Conservation (phyloP, 2,329 filamentous ascomycete species). For the Penicillium decumbens region DNA sequence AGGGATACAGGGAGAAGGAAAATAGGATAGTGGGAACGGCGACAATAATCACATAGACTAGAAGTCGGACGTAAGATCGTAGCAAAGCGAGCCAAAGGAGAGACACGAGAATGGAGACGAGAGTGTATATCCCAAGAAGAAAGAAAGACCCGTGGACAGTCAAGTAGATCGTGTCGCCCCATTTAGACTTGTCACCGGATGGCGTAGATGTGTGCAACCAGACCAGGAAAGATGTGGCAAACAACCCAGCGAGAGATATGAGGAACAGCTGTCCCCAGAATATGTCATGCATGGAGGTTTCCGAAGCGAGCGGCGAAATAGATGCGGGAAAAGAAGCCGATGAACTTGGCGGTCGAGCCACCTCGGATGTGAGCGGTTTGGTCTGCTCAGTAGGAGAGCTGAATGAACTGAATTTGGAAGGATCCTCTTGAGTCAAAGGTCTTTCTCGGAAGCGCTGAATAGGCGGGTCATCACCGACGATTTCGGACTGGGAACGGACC, state of each 20-base stretch:
- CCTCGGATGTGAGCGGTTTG: slow-evolving; percentile 45
- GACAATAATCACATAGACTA: slow-evolving; percentile 75
- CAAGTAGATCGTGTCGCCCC: slow-evolving; percentile 92
- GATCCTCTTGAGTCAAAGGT: slow-evolving; percentile 37
- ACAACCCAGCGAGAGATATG: slow-evolving; percentile 74
- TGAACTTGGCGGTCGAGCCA: slow-evolving; percentile 47
- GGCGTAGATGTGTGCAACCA: slow-evolving; percentile 81
- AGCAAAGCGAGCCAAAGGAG: slow-evolving; percentile 85
- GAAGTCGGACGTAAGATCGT: slow-evolving; percentile 77
- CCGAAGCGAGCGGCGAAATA: slow-evolving; percentile 56
- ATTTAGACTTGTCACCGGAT: slow-evolving; percentile 57
- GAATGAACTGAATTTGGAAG: slow-evolving; percentile 36
- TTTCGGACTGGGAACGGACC: slow-evolving; percentile 39
- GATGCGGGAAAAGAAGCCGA: slow-evolving; percentile 53
- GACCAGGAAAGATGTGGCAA: slow-evolving; percentile 84
- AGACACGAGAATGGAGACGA: slow-evolving; percentile 84
- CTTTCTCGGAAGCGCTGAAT: slow-evolving; percentile 53
- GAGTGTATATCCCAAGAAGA: slow-evolving; percentile 82
- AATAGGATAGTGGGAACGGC: slow-evolving; percentile 81
- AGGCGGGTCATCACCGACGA: slow-evolving; percentile 46
- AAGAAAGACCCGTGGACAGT: slow-evolving; percentile 81
- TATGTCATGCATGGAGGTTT: slow-evolving; percentile 75
- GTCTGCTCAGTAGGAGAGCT: slow-evolving; percentile 51
- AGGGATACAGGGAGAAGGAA: slow-evolving; percentile 85
- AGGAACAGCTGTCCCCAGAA: slow-evolving; percentile 91